Evolutionary conservation across 768 basidiomycete species (phyloP).

Genomic region (Trametes gibbosa): DNA sequence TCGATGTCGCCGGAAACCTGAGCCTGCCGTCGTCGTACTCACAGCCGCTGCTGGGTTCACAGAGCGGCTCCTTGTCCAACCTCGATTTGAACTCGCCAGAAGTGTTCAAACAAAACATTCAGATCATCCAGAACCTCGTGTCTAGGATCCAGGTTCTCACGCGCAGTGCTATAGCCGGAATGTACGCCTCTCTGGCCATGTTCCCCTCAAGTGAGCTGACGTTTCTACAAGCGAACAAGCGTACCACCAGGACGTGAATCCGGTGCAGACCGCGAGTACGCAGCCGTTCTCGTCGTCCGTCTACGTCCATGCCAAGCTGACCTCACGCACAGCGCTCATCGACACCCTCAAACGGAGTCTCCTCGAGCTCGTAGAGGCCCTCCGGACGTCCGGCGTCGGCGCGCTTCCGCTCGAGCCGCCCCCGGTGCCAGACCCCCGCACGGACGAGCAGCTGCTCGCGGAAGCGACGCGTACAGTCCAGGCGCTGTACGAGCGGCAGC

Average conservation of each 20-base stretch:
- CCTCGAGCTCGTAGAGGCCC: slow-evolving; percentile 42
- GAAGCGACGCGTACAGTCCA: slow-evolving; percentile 44
- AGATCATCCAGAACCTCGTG: slow-evolving; percentile 39
- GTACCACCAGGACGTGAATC: slow-evolving; percentile 53
- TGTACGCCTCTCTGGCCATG: slow-evolving; percentile 37
- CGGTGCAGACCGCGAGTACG: slow-evolving; percentile 55
- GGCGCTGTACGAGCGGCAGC: slow-evolving; percentile 47
- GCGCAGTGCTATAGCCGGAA: slow-evolving; percentile 45
- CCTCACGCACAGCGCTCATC: slow-evolving; percentile 41
- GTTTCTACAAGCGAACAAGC: slow-evolving; percentile 50
- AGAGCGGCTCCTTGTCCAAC: not conserved
- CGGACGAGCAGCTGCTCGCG: slow-evolving; percentile 45
- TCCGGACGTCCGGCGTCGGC: slow-evolving; percentile 63
- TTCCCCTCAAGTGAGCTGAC: no score
- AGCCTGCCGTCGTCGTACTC: slow-evolving; percentile 5
- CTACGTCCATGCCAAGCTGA: not conserved
- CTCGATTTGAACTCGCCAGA: slow-evolving; percentile 19
- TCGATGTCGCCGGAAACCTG: slow-evolving; percentile 4
- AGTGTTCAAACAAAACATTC: slow-evolving; percentile 49
- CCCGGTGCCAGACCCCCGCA: slow-evolving; percentile 28
- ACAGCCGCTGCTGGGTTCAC: slow-evolving; percentile 5
- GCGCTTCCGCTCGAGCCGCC: slow-evolving; percentile 48
- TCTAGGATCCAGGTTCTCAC: slow-evolving; percentile 47
- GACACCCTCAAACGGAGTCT: slow-evolving; percentile 50
- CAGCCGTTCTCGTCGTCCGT: not conserved